Conservation (phyloP, 352 stramenopile species). For the Pythium angustatum region DNA sequence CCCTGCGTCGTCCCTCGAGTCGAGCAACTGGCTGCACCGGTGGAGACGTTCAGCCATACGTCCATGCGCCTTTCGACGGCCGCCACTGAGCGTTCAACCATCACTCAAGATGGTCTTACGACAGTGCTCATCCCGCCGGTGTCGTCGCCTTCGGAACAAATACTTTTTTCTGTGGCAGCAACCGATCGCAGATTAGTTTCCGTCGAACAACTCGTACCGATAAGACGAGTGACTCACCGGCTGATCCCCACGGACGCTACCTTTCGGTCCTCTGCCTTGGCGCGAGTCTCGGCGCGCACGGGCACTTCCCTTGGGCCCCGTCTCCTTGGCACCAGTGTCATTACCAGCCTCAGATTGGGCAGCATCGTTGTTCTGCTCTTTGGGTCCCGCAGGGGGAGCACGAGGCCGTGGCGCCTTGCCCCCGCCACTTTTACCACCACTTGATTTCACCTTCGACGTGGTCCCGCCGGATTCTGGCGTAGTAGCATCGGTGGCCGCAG, state of each 20-base stretch:
- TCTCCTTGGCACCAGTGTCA: conserved; percentile 11
- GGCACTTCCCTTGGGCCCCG: not conserved
- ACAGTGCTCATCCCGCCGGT: conserved; percentile 25
- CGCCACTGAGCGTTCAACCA: not conserved
- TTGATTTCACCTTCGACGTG: conserved; percentile 5
- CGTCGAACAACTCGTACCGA: not conserved
- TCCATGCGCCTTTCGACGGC: not conserved
- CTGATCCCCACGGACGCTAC: conserved; percentile 18
- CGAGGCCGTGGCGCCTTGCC: conserved; percentile 9
- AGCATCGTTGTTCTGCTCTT: conserved; percentile 2
- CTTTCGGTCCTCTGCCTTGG: conserved; percentile 14
- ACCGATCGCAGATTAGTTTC: not conserved
- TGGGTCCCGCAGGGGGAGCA: not conserved
- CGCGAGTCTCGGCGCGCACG: conserved; percentile 14
- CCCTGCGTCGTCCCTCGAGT: not conserved
- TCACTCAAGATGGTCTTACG: not conserved
- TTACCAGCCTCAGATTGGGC: not conserved
- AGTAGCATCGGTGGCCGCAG: not conserved
- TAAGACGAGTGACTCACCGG: conserved; percentile 7
- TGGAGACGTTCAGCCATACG: not conserved
- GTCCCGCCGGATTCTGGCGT: not conserved
- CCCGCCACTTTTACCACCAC: conserved; percentile 9
- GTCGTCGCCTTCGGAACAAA: conserved; percentile 62
- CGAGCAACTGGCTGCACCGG: not conserved
- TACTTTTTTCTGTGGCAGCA: conserved; percentile 56